Base-by-base conservation (phyloP, 257 asterid species). In the Haberlea rhodopensis region DNA sequence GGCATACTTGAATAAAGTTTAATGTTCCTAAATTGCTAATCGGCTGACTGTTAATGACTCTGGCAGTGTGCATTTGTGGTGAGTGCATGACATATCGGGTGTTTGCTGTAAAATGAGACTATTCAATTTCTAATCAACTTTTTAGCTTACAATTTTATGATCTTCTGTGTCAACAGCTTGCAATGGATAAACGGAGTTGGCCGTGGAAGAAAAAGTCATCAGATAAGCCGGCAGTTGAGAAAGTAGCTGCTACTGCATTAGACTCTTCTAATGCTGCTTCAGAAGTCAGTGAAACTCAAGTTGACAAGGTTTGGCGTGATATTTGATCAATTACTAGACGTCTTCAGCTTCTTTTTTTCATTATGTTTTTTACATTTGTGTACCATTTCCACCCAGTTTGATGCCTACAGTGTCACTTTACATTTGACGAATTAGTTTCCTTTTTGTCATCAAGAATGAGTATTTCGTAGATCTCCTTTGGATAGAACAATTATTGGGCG, bases 191-290 rank as follows among this genome's bases (percentile, higher is more conserved):
- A 61, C 67, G 90, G 79, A 84, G 94, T 76, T 92, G 99, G 99
- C 99, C 95, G 0, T 92, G 99, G 99, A 92, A 92, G 94, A 92
- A 86, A 72, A 92, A 92, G 65, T 84, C 96, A 40, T 89, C 97
- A 57, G 99, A 89, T 68, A 89, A 89, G 73, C 82, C 84, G 24
- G 76, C 79, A 27, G 73, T 68, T 34, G 91, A 80, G 68, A 84
- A 83, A 80, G 63, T 64, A 63, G 78, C 71, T 57, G 66, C 67
- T 15, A 16, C 20, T 43, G 51, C 51, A 43, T 43, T 43, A 28
- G 87, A 79, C 13, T 63, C 84, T 72, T 64, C 85, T 26, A 20
- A 74, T 29, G 70, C 77, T 65, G 64, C 79, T 60, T 62, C 90
- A 49, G 87, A 80, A 55, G 56, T 59, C 49, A 72, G 57, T 26